Conservation (phyloP, 306 rosid species). For the Prunus padus region DNA sequence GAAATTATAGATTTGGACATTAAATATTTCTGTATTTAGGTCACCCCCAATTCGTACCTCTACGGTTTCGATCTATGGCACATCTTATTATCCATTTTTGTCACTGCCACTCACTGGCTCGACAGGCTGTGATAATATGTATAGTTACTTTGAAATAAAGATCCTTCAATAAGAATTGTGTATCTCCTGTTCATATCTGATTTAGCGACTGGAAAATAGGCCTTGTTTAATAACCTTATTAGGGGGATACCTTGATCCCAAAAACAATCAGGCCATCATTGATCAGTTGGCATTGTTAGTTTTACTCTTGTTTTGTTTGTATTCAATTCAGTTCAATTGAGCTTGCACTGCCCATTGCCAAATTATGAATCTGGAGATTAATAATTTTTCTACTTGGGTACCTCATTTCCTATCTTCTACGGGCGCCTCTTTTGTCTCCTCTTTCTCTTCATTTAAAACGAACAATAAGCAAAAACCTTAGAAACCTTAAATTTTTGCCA, state of each 20-base stretch:
- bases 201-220: not conserved
- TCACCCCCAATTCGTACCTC: not conserved
- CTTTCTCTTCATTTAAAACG: too few relatives aligned
- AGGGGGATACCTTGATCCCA: too few relatives aligned
- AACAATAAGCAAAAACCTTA: too few relatives aligned
- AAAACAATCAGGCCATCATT: too few relatives aligned
- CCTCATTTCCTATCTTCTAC: too few relatives aligned
- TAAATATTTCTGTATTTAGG: not conserved
- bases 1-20: constrained; percentile 34
- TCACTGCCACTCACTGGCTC: not conserved
- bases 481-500: not conserved
- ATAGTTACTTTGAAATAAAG: not conserved
- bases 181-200: not conserved
- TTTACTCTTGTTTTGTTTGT: too few relatives aligned
- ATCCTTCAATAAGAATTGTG: not conserved
- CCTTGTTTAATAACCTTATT: not conserved
- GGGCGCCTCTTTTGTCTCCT: too few relatives aligned
- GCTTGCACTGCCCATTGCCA: constrained; percentile 52
- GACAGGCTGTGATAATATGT: not conserved
- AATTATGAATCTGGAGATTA: constrained; percentile 24
- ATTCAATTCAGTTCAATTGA: too few relatives aligned
- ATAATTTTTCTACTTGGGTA: too few relatives aligned
- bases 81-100: not conserved
- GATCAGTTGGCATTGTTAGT: too few relatives aligned
- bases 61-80: not conserved